Evolutionary conservation across 179 eudicot species (phyloP).

Genomic region (Spergularia azorica): DNA sequence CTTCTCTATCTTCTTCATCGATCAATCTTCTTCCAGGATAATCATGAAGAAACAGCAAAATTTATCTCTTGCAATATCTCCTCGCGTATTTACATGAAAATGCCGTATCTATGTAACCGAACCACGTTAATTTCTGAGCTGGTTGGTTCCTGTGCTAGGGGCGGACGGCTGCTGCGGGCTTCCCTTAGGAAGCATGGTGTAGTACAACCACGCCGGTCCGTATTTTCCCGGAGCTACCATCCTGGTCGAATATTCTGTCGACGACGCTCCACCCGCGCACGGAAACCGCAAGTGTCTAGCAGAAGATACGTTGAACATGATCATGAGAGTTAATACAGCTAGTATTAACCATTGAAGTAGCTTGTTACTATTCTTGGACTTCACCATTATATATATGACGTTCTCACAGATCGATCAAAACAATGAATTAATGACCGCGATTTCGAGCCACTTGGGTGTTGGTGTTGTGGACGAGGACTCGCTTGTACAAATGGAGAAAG

Average conservation of each 20-base stretch:
- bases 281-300: conserved; percentile 18
- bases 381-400: neutral
- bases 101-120: neutral
- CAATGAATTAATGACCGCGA: neutral
- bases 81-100: conserved; percentile 22
- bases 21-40: neutral
- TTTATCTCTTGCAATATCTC: conserved; percentile 14
- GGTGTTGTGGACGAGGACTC: neutral
- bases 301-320: conserved; percentile 8
- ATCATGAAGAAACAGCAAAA: conserved; percentile 1
- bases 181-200: conserved; percentile 43
- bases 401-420: neutral
- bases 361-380: neutral
- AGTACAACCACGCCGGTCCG: conserved; percentile 14
- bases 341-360: neutral
- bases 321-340: conserved; percentile 11
- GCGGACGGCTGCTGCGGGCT: conserved; percentile 25
- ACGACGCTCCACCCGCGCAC: neutral
- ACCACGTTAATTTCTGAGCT: conserved; percentile 20
- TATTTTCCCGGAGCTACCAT: neutral
- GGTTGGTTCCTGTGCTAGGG: conserved; percentile 39
- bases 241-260: neutral
- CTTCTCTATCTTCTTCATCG: neutral
- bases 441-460: neutral
- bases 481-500: neutral